These are phyloP conservation scores for Metschnikowia dekortorum DNA, from an alignment of 805 yeast genomes.

Conservation along the genomic window DNA sequence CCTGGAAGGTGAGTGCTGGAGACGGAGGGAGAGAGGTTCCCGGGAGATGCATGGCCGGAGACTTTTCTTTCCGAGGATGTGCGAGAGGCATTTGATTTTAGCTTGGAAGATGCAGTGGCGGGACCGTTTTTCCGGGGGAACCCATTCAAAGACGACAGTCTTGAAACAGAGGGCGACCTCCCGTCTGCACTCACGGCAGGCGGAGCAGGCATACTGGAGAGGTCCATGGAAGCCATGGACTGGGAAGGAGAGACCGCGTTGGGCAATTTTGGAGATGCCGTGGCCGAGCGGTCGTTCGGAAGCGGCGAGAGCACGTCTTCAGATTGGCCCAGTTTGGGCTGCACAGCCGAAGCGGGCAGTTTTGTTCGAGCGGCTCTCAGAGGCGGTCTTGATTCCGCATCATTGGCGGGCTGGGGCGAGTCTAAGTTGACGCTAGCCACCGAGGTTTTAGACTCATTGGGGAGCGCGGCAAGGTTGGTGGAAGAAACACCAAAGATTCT, in stretches of 20 bases:
- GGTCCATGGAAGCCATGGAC: constrained; percentile 6
- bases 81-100: constrained; percentile 18
- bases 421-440: constrained; percentile 4
- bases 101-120: constrained; percentile 5
- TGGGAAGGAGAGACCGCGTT: constrained; percentile 6
- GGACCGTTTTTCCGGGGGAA: constrained; percentile 10
- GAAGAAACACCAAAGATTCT: constrained; percentile 24
- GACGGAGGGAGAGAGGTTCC: constrained; percentile 11
- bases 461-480: constrained; percentile 13
- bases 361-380: constrained; percentile 6
- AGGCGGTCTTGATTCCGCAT: constrained; percentile 5
- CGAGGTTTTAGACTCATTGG: constrained; percentile 7
- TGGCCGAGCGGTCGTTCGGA: constrained; percentile 15
- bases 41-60: constrained; percentile 7
- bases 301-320: constrained; percentile 18
- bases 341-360: constrained; percentile 5
- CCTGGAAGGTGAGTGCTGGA: constrained; percentile 13
- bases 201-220: constrained; percentile 2
- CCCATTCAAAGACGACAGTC: constrained; percentile 17
- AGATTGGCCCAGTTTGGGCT: background rate
- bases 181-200: constrained; percentile 4
- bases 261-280: constrained; percentile 10
- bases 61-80: constrained; percentile 18
- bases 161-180: constrained; percentile 15
- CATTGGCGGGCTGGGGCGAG: constrained; percentile 2